These are phyloP conservation scores for Aristolochia californica DNA, from an alignment of 164 flowering plant genomes.

Conservation along the genomic window DNA sequence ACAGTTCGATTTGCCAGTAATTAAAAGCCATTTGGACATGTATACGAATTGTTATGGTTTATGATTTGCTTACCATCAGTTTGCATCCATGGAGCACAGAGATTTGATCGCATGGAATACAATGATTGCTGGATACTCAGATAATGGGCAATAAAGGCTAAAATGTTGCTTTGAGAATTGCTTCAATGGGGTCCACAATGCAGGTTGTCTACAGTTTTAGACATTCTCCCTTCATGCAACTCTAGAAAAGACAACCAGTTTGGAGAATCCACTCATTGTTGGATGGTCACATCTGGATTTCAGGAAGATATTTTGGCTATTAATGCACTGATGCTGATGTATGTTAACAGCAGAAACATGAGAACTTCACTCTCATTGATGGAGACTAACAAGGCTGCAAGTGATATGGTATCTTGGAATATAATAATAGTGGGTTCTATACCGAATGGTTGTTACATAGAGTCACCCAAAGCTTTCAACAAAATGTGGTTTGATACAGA, in stretches of 20 bases:
- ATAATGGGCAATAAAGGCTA: slow-evolving; percentile 24
- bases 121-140: slow-evolving; percentile 33
- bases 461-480: slow-evolving; percentile 24
- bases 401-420: slow-evolving; percentile 32
- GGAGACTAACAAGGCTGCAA: slow-evolving; percentile 6
- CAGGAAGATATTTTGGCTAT: slow-evolving; percentile 12
- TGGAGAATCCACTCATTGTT: slow-evolving; percentile 29
- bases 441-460: slow-evolving; percentile 12
- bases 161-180: slow-evolving; percentile 24
- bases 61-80: slow-evolving; percentile 22
- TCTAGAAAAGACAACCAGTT: slow-evolving; percentile 19
- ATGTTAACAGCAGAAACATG: slow-evolving; percentile 26
- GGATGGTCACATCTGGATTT: slow-evolving; percentile 32
- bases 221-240: slow-evolving; percentile 32
- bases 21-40: slow-evolving; percentile 33
- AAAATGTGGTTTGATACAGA: slow-evolving; percentile 11
- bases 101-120: slow-evolving; percentile 46
- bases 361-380: slow-evolving; percentile 22
- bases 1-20: slow-evolving; percentile 12
- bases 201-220: slow-evolving; percentile 30
- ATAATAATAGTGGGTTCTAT: slow-evolving; percentile 26
- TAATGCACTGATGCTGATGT: slow-evolving; percentile 33
- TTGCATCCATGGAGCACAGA: slow-evolving; percentile 15
- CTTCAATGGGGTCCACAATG: slow-evolving; percentile 15
- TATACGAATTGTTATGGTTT: slow-evolving; percentile 27